These are phyloP conservation scores for Diplodia mutila DNA, from an alignment of 2,329 filamentous ascomycete genomes.

Conservation along the genomic window DNA sequence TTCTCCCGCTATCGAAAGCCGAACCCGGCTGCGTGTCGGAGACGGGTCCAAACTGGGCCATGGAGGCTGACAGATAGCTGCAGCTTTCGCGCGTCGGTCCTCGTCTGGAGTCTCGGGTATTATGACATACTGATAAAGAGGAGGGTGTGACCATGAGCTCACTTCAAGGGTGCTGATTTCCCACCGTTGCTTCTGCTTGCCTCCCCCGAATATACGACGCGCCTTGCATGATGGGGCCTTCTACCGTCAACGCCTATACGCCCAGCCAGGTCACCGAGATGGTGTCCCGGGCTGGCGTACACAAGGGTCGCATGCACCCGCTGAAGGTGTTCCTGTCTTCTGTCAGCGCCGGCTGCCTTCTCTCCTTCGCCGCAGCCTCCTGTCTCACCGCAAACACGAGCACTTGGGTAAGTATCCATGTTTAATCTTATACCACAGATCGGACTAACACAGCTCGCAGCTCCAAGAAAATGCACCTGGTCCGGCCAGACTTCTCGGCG, in stretches of 20 bases:
- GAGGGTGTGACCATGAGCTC: neutral
- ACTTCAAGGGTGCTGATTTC: neutral
- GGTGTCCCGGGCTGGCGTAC: slow-evolving; percentile 53
- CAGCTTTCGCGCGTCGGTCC: neutral
- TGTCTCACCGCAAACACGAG: slow-evolving; percentile 21
- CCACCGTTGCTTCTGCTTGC: neutral
- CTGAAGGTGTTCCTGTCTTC: slow-evolving; percentile 59
- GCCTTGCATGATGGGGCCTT: neutral
- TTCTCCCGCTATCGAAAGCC: neutral
- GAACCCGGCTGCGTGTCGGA: neutral
- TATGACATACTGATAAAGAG: neutral
- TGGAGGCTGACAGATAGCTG: slow-evolving; percentile 5
- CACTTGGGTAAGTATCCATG: neutral
- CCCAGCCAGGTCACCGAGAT: slow-evolving; percentile 56
- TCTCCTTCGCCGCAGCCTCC: slow-evolving; percentile 49
- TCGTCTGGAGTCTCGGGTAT: neutral
- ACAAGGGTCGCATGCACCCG: slow-evolving; percentile 57
- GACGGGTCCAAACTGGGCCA: neutral
- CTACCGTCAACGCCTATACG: slow-evolving; percentile 46
- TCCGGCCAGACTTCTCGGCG: slow-evolving; percentile 13
- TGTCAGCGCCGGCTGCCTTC: slow-evolving; percentile 56
- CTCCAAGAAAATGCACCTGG: slow-evolving; percentile 25
- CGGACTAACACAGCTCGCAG: neutral
- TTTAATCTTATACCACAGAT: too few relatives aligned
- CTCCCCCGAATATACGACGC: neutral